Conservation (phyloP, 805 yeast species). For the Kodamaea nitidulidarum region DNA sequence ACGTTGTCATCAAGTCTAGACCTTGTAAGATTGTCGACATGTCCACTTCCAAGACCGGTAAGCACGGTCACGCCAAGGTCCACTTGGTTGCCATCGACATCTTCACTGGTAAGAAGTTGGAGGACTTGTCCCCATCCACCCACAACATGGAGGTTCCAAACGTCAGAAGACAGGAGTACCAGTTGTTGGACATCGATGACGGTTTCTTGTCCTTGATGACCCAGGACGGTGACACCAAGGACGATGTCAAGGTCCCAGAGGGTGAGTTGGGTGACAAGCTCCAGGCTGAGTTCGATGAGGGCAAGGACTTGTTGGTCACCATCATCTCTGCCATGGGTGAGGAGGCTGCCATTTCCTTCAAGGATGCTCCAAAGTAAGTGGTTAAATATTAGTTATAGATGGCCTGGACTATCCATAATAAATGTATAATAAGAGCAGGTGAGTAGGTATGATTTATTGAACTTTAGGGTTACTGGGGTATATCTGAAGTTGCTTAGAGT, state of each 20-base stretch:
- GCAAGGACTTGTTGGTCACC: conserved; percentile 96
- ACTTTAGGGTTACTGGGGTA: too few relatives aligned
- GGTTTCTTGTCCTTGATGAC: conserved; percentile 97
- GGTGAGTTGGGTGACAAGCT: conserved; percentile 94
- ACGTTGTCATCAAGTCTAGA: conserved; percentile 97
- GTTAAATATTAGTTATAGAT: conserved; percentile 8
- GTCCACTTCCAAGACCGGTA: conserved; percentile 99
- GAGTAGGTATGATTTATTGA: not conserved
- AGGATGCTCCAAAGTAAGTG: conserved; percentile 86
- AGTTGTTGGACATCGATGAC: conserved; percentile 96
- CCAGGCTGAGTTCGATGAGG: conserved; percentile 92
- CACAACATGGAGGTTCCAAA: conserved; percentile 99
- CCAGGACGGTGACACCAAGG: conserved; percentile 97
- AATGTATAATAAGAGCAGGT: conserved; percentile 8
- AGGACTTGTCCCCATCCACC: conserved; percentile 99
- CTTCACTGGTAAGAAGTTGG: conserved; percentile 98
- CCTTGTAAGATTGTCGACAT: conserved; percentile 99
- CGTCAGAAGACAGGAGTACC: conserved; percentile 93
- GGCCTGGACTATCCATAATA: conserved; percentile 9
- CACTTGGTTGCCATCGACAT: conserved; percentile 98
- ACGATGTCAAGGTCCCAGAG: conserved; percentile 97
- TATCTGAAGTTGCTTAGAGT: too few relatives aligned
- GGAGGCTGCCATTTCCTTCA: conserved; percentile 98
- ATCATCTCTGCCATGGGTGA: conserved; percentile 98
- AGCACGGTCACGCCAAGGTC: conserved; percentile 99